Base-by-base conservation (phyloP, 2,329 filamentous ascomycete genomes). In the Diplodia intermedia region DNA sequence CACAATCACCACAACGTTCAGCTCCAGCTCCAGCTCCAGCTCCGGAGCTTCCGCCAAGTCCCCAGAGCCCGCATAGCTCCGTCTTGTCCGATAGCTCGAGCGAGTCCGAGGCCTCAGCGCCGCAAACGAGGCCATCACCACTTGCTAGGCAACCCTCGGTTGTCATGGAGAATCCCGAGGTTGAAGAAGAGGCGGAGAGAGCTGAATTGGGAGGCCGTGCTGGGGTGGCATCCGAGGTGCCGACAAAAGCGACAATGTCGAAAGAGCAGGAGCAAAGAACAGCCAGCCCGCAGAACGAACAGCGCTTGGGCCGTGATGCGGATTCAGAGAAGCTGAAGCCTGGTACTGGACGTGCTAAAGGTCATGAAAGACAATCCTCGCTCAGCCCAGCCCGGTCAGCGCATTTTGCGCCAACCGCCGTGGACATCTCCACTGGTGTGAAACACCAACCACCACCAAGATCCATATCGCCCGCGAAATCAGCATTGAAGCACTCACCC, bases 381-480 rank as follows among this genome's bases (percentile, higher is more conserved):
- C 74, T 83, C 65, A 93, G 90, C 71, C 90, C 90, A n/a, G 85
- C 82, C 29, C 86, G 90, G 40, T 88, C 85, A 36, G 87, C 91
- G 14, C 90, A 88, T 72, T 93, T 93, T 76, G 87, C 87, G 1
- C 75, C 84, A 11, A 82, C 84, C 8, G 82, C 86, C 40, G 85
- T 86, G 7, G 81, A 85, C 29, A 78, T 82, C 18, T 74, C 81
- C 52, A 76, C 88, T 14, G 79, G 84, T 1, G 82, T 90, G 33
- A 88, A 84, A 70, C 91, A 94, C 74, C 85, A 88, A 66, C 91
- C 91, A 6, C 89, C 90, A 26, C 82, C 88, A 36, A 85, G 91
- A 57, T 92, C 91, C 5, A 81, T 91, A 12, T 93, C 91, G 0
- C 91, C 91, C 11, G 88, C 88, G 55, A 94, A 94, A 76, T 93